Base-by-base conservation (phyloP, 352 stramenopile species). In the Pythium insidiosum region DNA sequence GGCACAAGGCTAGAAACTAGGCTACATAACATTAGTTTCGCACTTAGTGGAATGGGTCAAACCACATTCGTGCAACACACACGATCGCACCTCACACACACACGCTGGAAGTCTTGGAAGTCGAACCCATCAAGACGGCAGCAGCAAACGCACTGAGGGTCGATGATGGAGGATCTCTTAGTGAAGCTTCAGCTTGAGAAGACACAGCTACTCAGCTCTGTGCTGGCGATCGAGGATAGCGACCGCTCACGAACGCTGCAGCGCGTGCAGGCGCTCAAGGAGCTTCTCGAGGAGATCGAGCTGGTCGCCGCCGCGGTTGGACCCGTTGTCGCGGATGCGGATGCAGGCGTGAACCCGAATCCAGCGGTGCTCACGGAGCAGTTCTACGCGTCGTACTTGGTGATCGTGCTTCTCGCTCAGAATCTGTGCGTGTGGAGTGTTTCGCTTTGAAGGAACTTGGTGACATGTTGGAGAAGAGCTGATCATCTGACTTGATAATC, bases 371-470 rank as follows among this genome's bases (percentile, higher is more conserved):
- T 85, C 31, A 68, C 65, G 0, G 22, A 54, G 5, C 63, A 69
- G 37, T 81, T 88, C 31, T 88, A 84, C 54, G 59, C 67, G 13
- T 68, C 39, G 29, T 84, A 72, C 38, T 25, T 88, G 57, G 38
- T 84, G 5, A 46, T 82, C 28, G 57, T 73, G 35, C 43, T 88
- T 38, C 52, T 88, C 39, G 56, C 61, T 4, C 65, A 60, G 25
- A 62, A 75, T 41, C 48, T 85, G 69, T 81, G 44, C 53, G 56
- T 63, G 24, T 25, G 30, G 28, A 2, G 29, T 31, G 13, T 46
- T 23, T 5, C 37, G 9, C 26, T 28, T 35, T 31, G 18, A 11
- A 19, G 33, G 23, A 21, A 26, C 5, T 1, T 29, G 18, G 11
- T 25, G 12, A 9, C 26, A 1, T 43, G 39, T 12, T 30, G 22